Conservation (phyloP, 208 protist species). For the Trypanosomatidae sp. region DNA sequence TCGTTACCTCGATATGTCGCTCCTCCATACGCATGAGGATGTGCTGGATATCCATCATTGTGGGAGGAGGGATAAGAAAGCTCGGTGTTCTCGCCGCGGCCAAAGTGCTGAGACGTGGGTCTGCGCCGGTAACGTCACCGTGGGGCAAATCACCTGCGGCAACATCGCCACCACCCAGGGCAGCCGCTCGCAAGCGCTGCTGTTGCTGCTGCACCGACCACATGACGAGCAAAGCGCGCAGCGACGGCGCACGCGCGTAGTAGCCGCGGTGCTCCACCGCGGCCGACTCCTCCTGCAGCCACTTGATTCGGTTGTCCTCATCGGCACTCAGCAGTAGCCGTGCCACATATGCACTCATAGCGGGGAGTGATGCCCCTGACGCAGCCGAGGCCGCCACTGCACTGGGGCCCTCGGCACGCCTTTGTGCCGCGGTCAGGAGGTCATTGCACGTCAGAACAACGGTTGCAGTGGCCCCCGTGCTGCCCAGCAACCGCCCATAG, state of each 20-base stretch:
- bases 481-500: constrained; percentile 36
- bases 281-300: constrained; percentile 66
- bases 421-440: constrained; percentile 3
- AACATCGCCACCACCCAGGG: not conserved
- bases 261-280: constrained; percentile 28
- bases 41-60: constrained; percentile 30
- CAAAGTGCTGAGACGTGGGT: constrained; percentile 10
- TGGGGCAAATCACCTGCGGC: not conserved
- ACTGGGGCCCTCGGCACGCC: constrained; percentile 1
- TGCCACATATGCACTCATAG: constrained; percentile 26
- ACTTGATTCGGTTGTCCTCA: constrained; percentile 74
- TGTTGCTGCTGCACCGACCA: constrained; percentile 32
- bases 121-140: not conserved
- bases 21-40: constrained; percentile 53
- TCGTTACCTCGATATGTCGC: constrained; percentile 26
- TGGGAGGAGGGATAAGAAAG: constrained; percentile 15
- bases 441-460: constrained; percentile 26
- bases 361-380: not conserved
- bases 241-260: constrained; percentile 66
- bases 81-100: constrained; percentile 10
- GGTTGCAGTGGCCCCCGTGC: not conserved
- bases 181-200: constrained; percentile 10
- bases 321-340: constrained; percentile 63
- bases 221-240: constrained; percentile 76
- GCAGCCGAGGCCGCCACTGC: not conserved